These are phyloP conservation scores for Alternaria consortialis DNA, from an alignment of 2,329 filamentous ascomycete genomes.

Conservation along the genomic window DNA sequence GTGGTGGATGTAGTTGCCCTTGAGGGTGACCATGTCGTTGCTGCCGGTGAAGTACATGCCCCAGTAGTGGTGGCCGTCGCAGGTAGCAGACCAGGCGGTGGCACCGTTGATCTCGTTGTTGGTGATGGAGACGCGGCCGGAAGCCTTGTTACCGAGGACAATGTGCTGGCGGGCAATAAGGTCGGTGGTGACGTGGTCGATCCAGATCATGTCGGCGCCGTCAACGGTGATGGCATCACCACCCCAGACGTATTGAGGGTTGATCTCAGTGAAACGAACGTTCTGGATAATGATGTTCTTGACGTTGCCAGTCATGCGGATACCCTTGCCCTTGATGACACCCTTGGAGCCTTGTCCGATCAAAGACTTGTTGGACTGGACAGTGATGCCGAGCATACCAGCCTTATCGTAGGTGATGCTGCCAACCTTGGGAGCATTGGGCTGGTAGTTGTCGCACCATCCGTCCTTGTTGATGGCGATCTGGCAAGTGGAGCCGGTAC, in stretches of 20 bases:
- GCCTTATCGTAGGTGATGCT: conserved; percentile 62
- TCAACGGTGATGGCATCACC: conserved; percentile 48
- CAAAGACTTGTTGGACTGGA: conserved; percentile 67
- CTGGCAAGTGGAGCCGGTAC: conserved; percentile 65
- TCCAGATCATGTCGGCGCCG: conserved; percentile 37
- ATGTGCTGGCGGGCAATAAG: conserved; percentile 69
- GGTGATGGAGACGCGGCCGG: conserved; percentile 66
- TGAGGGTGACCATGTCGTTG: conserved; percentile 65
- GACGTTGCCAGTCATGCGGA: conserved; percentile 53
- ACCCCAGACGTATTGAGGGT: conserved; percentile 49
- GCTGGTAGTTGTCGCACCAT: conserved; percentile 67
- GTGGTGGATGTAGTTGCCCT: conserved; percentile 69
- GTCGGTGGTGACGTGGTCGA: conserved; percentile 57
- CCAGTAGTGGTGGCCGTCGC: conserved; percentile 68
- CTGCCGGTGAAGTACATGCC: conserved; percentile 66
- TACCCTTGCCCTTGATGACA: conserved; percentile 67
- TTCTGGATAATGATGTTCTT: conserved; percentile 64
- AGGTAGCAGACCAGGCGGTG: conserved; percentile 64
- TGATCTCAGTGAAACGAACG: conserved; percentile 56
- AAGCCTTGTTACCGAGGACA: conserved; percentile 64
- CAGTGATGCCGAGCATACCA: conserved; percentile 60
- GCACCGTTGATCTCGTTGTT: conserved; percentile 68
- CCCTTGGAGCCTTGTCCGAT: conserved; percentile 63
- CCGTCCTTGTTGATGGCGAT: conserved; percentile 66
- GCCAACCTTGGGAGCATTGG: conserved; percentile 58